Percentiles rank a stretch among this genome's conserved stretches.
These are phyloP conservation scores for Linaria vulgaris DNA, from an alignment of 257 asterid genomes.

Conservation along the genomic window DNA sequence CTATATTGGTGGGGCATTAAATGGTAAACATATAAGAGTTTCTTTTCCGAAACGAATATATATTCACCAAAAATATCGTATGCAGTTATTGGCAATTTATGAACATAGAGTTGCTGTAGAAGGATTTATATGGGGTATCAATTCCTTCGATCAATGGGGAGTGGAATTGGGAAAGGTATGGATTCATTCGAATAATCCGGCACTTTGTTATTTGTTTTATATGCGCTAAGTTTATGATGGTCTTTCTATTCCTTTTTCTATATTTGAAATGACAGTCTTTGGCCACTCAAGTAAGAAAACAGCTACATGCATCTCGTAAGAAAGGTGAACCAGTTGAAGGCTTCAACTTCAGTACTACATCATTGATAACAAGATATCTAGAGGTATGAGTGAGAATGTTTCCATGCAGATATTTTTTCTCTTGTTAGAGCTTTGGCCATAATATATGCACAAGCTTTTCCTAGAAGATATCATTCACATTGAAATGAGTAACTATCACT, in stretches of 20 bases:
- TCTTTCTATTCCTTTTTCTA: constrained; percentile 6
- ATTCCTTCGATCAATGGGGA: constrained; percentile 99
- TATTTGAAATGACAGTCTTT: constrained; percentile 59
- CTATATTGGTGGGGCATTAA: too few relatives aligned
- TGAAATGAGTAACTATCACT: too few relatives aligned
- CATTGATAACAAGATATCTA: constrained; percentile 61
- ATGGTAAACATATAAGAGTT: not conserved
- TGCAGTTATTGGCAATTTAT: constrained; percentile 91
- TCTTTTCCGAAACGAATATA: constrained; percentile 16
- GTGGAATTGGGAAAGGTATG: constrained; percentile 95
- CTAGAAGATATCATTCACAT: not conserved
- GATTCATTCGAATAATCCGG: not conserved
- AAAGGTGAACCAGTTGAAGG: constrained; percentile 73
- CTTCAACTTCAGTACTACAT: constrained; percentile 84
- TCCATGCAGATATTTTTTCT: constrained; percentile 15
- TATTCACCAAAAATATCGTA: not conserved
- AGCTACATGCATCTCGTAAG: constrained; percentile 90
- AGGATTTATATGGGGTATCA: constrained; percentile 96
- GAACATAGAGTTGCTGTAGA: constrained; percentile 96
- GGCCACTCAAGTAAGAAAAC: constrained; percentile 96
- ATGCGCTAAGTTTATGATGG: constrained; percentile 8
- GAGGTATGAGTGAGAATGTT: constrained; percentile 45
- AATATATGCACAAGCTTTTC: not conserved
- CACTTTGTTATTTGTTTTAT: constrained; percentile 4
- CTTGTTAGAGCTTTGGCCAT: constrained; percentile 1